phyloP scores from a whole-genome alignment of 495 filamentous ascomycete genomes.

The Penicillium ucsense region DNA sequence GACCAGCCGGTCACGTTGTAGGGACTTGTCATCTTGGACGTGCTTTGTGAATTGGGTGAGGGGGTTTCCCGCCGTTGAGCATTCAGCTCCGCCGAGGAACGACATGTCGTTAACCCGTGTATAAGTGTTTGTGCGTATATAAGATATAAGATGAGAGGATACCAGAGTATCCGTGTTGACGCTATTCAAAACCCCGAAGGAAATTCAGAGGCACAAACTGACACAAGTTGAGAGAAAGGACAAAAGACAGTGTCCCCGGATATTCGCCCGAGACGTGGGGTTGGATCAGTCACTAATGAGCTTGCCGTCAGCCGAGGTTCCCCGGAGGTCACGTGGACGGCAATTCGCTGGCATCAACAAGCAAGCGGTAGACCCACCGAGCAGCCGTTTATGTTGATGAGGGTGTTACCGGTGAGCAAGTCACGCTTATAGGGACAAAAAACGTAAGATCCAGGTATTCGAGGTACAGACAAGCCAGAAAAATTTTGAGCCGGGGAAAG shows the following conservation, averaged over 20 bases:
- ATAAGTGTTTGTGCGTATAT: not conserved
- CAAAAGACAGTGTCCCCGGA: conserved; percentile 6
- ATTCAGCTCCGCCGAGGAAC: conserved; percentile 90
- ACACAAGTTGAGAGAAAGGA: not conserved
- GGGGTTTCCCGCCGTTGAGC: conserved; percentile 92
- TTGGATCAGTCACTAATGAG: conserved; percentile 20
- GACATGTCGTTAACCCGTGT: conserved; percentile 51
- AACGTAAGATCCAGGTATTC: too few relatives aligned
- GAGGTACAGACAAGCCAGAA: too few relatives aligned
- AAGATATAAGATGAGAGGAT: not conserved
- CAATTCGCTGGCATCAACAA: not conserved
- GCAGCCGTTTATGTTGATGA: too few relatives aligned
- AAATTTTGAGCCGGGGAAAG: too few relatives aligned
- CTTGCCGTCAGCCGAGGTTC: conserved; percentile 26
- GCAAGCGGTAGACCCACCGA: too few relatives aligned
- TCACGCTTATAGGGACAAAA: too few relatives aligned
- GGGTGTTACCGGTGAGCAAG: too few relatives aligned
- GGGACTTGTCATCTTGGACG: conserved; percentile 84
- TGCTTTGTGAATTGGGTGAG: conserved; percentile 95
- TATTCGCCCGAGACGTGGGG: conserved; percentile 23
- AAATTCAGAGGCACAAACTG: not conserved
- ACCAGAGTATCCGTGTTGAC: not conserved
- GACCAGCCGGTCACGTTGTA: conserved; percentile 80
- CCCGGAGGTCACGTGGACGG: conserved; percentile 24
- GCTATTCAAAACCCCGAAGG: not conserved